Base-by-base conservation (phyloP, 768 basidiomycete genomes). In the Lactifluus rugatus region DNA sequence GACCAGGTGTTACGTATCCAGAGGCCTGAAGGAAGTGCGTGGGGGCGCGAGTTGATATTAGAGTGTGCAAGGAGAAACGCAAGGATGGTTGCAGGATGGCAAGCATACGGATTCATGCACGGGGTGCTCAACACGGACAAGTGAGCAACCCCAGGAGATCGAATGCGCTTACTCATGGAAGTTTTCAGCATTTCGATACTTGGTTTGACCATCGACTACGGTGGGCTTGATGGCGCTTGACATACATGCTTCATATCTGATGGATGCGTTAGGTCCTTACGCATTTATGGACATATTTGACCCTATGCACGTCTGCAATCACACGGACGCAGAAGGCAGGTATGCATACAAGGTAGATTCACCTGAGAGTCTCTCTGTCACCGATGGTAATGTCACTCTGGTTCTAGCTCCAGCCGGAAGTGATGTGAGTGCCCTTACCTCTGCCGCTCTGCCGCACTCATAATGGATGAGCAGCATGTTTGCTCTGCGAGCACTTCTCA, bases 91-190 rank as follows among this genome's bases (percentile, higher is more conserved):
- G 96, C 93, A 10, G 87, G 79, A 3, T 98, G 96, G 96, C 95
- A 98, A 71, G 91, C 82, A 7, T 89, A 87, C 69, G 92, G 92
- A 1, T 93, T 89, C 69, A 91, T 93, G 91, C 90, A 93, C 67
- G 93, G 92, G 0, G 95, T 99, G 37, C 92, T 99, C 65, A 98
- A 98, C 67, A 95, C 94, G 2, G 95, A 97, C 74, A 96, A 95
- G 88, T 87, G 79, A 67, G n/a, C 25, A 26, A 55, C 31, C 41
- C 31, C 14, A 26, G 17, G 23, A 14, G 48, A 4, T 26, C 17
- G 21, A 10, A 50, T 44, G 68, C 32, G 69, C 55, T 13, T 44
- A 28, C 37, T 54, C 16, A 52, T 36, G 7, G 32, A 25, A 37
- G 36, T 45, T 36, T 16, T 25, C 62, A 89, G 87, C 54, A 81